phyloP scores from a whole-genome alignment of 2,329 filamentous ascomycete species.

The Xylariaceae sp. region DNA sequence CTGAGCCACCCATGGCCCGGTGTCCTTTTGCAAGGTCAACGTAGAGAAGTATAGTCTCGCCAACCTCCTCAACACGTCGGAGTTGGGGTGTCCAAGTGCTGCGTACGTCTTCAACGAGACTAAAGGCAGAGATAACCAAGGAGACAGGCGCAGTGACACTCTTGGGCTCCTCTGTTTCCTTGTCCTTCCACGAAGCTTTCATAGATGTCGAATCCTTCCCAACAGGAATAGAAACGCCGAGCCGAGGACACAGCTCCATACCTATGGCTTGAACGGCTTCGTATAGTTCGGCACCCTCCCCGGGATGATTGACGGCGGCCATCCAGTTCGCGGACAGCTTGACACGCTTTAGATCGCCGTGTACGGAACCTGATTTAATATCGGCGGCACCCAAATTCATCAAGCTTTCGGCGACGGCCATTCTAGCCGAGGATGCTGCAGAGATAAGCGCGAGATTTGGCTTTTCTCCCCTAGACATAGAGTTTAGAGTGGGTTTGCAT shows the following conservation, averaged over 20 bases:
- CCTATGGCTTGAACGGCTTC: constrained; percentile 93
- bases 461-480: constrained; percentile 23
- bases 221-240: constrained; percentile 93
- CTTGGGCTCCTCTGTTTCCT: constrained; percentile 65
- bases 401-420: constrained; percentile 92
- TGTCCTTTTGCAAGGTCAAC: constrained; percentile 85
- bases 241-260: constrained; percentile 84
- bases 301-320: constrained; percentile 91
- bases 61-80: constrained; percentile 80
- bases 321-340: constrained; percentile 98
- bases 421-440: constrained; percentile 84
- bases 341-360: constrained; percentile 75
- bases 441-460: constrained; percentile 78
- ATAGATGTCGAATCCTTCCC: constrained; percentile 99
- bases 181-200: constrained; percentile 94
- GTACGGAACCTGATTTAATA: constrained; percentile 43
- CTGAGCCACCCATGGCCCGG: constrained; percentile 85
- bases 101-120: constrained; percentile 76
- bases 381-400: constrained; percentile 83
- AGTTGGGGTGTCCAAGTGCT: constrained; percentile 95
- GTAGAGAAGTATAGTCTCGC: constrained; percentile 84
- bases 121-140: constrained; percentile 88
- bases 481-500: not conserved
- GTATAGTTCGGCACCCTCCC: constrained; percentile 89
- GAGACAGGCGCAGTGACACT: constrained; percentile 93